phyloP scores from a whole-genome alignment of 2,329 filamentous ascomycete species.

The Ceratocystis variospora region DNA sequence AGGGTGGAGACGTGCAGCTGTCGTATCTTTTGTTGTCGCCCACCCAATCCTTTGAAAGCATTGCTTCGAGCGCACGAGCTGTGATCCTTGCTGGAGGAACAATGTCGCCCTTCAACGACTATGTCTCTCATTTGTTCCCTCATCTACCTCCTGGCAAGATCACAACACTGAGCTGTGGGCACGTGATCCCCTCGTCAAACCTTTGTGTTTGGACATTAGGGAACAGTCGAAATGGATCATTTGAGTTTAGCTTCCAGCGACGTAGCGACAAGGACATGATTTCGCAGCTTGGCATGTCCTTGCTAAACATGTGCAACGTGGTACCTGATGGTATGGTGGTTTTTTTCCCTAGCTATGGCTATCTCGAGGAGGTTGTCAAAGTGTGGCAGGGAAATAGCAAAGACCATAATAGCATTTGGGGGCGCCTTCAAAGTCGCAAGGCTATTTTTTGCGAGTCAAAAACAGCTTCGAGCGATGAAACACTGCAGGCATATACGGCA shows the following conservation, averaged over 20 bases:
- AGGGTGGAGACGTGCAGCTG: constrained; percentile 41
- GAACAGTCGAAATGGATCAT: constrained; percentile 27
- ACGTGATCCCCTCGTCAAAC: constrained; percentile 76
- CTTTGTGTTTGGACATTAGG: constrained; percentile 64
- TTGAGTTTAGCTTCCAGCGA: constrained; percentile 81
- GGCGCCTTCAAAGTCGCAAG: constrained; percentile 45
- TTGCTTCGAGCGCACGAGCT: constrained; percentile 70
- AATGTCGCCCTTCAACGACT: constrained; percentile 94
- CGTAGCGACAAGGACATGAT: constrained; percentile 58
- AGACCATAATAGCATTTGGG: constrained; percentile 38
- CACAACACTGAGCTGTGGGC: constrained; percentile 77
- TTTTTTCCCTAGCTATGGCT: constrained; percentile 93
- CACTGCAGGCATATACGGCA: constrained; percentile 58
- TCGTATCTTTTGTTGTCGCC: constrained; percentile 85
- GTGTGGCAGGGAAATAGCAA: constrained; percentile 40
- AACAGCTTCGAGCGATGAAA: constrained; percentile 47
- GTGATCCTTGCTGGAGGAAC: constrained; percentile 89
- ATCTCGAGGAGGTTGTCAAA: constrained; percentile 59
- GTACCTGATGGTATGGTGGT: constrained; percentile 84
- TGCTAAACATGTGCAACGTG: constrained; percentile 56
- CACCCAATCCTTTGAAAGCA: constrained; percentile 76
- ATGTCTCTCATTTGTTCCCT: constrained; percentile 72
- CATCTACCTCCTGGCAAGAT: constrained; percentile 50
- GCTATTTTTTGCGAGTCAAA: constrained; percentile 46
- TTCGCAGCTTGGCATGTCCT: constrained; percentile 55